phyloP scores from a whole-genome alignment of 1,139 yeast genomes.

The Geotrichum macrosporum region DNA sequence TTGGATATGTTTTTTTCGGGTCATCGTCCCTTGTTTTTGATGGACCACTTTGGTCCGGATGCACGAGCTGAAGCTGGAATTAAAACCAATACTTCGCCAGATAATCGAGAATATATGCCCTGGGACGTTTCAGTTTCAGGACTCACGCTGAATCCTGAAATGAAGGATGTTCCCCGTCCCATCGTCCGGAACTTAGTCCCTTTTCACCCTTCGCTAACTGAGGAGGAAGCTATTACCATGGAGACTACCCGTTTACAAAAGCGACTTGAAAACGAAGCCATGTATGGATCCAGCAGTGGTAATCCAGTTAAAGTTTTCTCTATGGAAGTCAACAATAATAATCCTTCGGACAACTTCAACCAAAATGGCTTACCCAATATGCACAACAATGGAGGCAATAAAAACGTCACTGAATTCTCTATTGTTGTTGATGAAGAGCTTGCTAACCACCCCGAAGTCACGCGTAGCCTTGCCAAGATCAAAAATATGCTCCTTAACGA shows the following conservation, averaged over 20 bases:
- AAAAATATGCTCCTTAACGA: conserved; percentile 15
- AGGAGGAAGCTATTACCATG: conserved; percentile 18
- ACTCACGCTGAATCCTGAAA: conserved; percentile 24
- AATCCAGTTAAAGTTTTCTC: conserved; percentile 16
- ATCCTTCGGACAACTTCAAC: background rate
- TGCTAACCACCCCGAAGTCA: conserved; percentile 17
- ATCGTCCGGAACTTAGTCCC: conserved; percentile 25
- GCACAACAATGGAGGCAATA: conserved; percentile 2
- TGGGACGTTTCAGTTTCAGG: conserved; percentile 29
- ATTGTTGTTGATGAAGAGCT: conserved; percentile 19
- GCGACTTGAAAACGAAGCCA: conserved; percentile 8
- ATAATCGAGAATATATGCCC: conserved; percentile 23
- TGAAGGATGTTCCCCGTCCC: conserved; percentile 27
- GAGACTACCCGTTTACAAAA: conserved; percentile 20
- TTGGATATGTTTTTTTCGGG: conserved; percentile 34
- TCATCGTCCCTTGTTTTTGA: conserved; percentile 34
- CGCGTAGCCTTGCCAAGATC: conserved; percentile 16
- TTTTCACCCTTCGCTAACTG: conserved; percentile 21
- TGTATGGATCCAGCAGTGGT: conserved; percentile 5
- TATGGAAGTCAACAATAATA: conserved; percentile 15
- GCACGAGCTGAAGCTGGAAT: conserved; percentile 2
- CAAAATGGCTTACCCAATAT: background rate
- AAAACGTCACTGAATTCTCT: conserved; percentile 15
- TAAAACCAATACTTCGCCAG: conserved; percentile 5
- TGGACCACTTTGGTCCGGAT: conserved; percentile 18